phyloP scores from a whole-genome alignment of 441 rosid genomes.

The Cnidoscolus chayamansa region DNA sequence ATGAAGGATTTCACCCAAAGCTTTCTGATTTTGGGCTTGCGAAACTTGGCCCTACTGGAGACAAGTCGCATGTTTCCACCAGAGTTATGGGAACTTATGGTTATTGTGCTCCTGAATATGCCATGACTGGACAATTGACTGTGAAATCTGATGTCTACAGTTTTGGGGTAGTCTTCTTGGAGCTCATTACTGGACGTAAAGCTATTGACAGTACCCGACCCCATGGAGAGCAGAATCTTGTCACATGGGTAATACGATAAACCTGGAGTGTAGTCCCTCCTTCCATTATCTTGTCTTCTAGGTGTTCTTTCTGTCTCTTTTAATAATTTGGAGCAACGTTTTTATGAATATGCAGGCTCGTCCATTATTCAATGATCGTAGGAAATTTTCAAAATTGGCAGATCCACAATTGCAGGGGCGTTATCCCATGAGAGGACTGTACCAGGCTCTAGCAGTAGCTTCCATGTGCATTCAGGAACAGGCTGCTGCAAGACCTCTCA shows the following conservation, averaged over 20 bases:
- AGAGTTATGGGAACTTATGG: conserved; percentile 95
- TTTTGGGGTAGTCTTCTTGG: conserved; percentile 77
- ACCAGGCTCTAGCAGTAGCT: conserved; percentile 78
- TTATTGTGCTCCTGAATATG: conserved; percentile 37
- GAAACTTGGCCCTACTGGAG: conserved; percentile 85
- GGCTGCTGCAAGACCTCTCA: conserved; percentile 67
- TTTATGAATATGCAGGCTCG: conserved; percentile 47
- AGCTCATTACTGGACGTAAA: conserved; percentile 81
- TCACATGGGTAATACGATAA: too few relatives aligned
- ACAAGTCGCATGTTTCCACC: conserved; percentile 86
- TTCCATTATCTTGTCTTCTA: too few relatives aligned
- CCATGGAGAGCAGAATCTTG: too few relatives aligned
- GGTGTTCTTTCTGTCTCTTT: too few relatives aligned
- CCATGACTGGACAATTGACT: conserved; percentile 68
- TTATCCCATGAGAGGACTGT: conserved; percentile 56
- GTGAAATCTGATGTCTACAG: conserved; percentile 86
- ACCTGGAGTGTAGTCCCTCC: too few relatives aligned
- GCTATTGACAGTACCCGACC: conserved; percentile 45
- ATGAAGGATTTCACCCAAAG: conserved; percentile 73
- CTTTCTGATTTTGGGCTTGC: conserved; percentile 96
- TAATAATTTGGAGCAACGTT: too few relatives aligned
- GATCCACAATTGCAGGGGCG: conserved; percentile 67
- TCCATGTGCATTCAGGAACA: conserved; percentile 81
- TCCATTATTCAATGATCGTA: conserved; percentile 74
- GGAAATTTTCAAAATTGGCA: conserved; percentile 56